A percentile compares a stretch with the other conserved stretches of the same genome.
Conservation (phyloP, 768 basidiomycete species). For the Saitozyma sp. region DNA sequence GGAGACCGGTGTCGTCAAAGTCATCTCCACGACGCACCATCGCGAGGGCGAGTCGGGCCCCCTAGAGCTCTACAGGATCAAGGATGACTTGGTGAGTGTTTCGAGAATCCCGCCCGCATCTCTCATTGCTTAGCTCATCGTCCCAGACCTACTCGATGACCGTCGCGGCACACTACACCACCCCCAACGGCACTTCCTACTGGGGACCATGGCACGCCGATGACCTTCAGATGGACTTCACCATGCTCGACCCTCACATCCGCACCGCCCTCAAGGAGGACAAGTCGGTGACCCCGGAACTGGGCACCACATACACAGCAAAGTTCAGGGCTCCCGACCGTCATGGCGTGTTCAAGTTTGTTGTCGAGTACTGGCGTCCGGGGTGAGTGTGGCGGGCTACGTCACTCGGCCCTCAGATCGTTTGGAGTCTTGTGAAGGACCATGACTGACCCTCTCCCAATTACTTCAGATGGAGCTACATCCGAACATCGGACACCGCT, state of each 20-base stretch:
- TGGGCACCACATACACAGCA: slow-evolving; percentile 62
- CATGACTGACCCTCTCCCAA: neutral
- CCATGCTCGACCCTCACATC: slow-evolving; percentile 97
- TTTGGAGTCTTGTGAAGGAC: too few species aligned
- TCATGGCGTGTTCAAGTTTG: slow-evolving; percentile 97
- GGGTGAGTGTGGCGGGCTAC: slow-evolving; percentile 61
- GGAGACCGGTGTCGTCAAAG: slow-evolving; percentile 74
- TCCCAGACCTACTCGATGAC: slow-evolving; percentile 66
- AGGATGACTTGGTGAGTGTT: slow-evolving; percentile 71
- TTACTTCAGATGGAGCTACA: slow-evolving; percentile 65
- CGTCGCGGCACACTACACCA: slow-evolving; percentile 68
- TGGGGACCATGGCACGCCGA: slow-evolving; percentile 73
- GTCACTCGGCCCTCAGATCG: neutral
- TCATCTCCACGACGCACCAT: slow-evolving; percentile 70
- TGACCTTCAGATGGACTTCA: slow-evolving; percentile 92
- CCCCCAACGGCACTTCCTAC: slow-evolving; percentile 37
- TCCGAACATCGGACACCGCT: slow-evolving; percentile 72
- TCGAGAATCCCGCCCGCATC: too few species aligned
- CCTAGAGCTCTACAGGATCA: slow-evolving; percentile 76
- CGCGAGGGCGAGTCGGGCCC: slow-evolving; percentile 64
- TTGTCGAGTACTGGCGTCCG: slow-evolving; percentile 84
- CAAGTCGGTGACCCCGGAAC: slow-evolving; percentile 1
- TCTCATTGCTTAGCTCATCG: neutral
- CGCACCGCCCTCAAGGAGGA: slow-evolving; percentile 71
- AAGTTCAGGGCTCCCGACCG: slow-evolving; percentile 88